Base-by-base conservation (phyloP, 2,329 filamentous ascomycete genomes). In the Piedraia hortae region DNA sequence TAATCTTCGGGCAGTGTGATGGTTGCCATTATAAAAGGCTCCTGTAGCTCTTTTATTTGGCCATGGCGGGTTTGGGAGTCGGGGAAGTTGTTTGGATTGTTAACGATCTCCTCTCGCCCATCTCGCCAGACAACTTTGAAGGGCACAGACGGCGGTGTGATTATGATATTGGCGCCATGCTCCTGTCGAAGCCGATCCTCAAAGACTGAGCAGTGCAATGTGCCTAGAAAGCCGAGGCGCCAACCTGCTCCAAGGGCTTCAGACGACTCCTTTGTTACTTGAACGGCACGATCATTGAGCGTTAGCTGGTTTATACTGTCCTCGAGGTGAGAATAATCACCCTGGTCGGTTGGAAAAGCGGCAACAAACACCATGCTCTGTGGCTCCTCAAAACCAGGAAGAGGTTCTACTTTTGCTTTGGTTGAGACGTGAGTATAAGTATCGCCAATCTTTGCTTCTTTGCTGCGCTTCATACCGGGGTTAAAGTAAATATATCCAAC, bases 311-410 rank as follows among this genome's bases (percentile, higher is more conserved):
- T 70, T 39, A 97, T 91, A 43, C 78, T 90, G 43, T 93, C 82
- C 31, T 88, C 75, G 3, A 97, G 53, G 38, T 78, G 72, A 19
- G 62, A 60, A 39, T 89, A 82, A 43, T 90, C 75, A 34, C 67
- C 56, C 34, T 89, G 78, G 37, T 97, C 80, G 0, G 80, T 78
- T 0, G 85, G 85, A 36, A 90, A 97, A 0, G 85, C 85, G 1
- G 82, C 80, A 3, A 97, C 85, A 34, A 97, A 97, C 4, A 97
- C 85, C 85, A 97, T 97, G 4, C 80, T 72, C 44, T 97, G 89
- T 1, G 85, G 82, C 44, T 97, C 85, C 41, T 90, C 82, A 28
- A 97, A 97, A 2, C 82, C 85, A 0, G 78, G 77, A 24, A 80
- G 68, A 7, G 74, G 66, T 42, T 80, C 58, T 2, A 97, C 78